phyloP scores from a whole-genome alignment of 768 basidiomycete genomes.

The Pleurotus citrinopileatus region DNA sequence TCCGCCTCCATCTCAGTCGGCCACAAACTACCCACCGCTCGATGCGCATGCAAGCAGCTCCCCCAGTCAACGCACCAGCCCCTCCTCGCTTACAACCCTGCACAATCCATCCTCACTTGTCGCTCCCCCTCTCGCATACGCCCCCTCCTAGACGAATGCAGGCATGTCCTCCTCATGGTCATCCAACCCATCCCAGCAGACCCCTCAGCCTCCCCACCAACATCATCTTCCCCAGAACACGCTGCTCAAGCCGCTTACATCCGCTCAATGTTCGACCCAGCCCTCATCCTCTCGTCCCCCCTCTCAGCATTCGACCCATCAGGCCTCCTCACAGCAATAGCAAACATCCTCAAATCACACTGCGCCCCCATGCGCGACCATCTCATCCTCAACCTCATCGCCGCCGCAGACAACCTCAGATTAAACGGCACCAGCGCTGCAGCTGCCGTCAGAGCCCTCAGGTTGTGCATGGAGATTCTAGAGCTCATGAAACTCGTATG shows the following conservation, averaged over 20 bases:
- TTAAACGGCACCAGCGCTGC: conserved; percentile 52
- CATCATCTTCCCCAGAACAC: conserved; percentile 58
- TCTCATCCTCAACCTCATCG: conserved; percentile 81
- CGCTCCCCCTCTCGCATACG: conserved; percentile 73
- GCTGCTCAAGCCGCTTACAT: conserved; percentile 65
- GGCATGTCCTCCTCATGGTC: conserved; percentile 79
- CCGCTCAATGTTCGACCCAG: conserved; percentile 76
- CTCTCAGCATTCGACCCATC: conserved; percentile 62
- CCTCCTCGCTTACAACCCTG: conserved; percentile 41
- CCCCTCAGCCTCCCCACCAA: too few relatives aligned
- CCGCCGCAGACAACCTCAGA: conserved; percentile 56
- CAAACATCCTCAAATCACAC: conserved; percentile 80
- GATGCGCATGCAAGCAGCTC: conserved; percentile 49
- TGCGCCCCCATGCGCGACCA: conserved; percentile 93
- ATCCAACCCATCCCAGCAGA: conserved; percentile 69
- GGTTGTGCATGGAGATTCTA: conserved; percentile 84
- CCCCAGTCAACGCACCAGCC: too few relatives aligned
- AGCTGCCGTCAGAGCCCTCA: conserved; percentile 70
- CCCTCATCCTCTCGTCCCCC: conserved; percentile 66
- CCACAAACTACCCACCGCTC: neutral
- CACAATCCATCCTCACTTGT: conserved; percentile 49
- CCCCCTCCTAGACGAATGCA: conserved; percentile 68
- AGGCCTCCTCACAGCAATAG: conserved; percentile 75
- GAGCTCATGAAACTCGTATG: conserved; percentile 95
- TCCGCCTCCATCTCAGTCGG: neutral